Evolutionary conservation across 108 stramenopile genomes (phyloP).

Genomic region (Fragilariopsis cylindrus): DNA sequence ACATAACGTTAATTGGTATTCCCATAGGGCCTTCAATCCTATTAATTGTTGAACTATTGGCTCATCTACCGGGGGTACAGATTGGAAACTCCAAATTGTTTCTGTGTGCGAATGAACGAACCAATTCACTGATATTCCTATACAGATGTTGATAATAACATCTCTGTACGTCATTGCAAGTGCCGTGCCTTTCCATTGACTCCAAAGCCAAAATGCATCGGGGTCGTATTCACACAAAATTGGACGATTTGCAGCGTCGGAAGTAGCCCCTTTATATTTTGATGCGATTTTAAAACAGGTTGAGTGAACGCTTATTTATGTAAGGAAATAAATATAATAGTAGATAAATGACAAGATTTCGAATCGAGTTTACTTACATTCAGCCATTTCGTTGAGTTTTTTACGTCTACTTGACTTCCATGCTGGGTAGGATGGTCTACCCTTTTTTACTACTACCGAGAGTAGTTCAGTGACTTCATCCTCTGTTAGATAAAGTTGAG

Average conservation of each 20-base stretch:
- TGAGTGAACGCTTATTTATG: too few relatives aligned
- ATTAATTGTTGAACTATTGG: constrained; percentile 42
- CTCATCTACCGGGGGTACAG: constrained; percentile 46
- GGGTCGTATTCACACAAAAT: constrained; percentile 57
- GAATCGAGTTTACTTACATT: not conserved
- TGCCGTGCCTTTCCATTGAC: constrained; percentile 54
- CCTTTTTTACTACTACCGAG: constrained; percentile 7
- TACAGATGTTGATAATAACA: constrained; percentile 15
- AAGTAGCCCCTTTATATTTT: not conserved
- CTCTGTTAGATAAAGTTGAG: not conserved
- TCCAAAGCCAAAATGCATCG: constrained; percentile 56
- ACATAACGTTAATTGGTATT: constrained; percentile 54
- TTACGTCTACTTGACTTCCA: constrained; percentile 1
- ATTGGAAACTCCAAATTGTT: constrained; percentile 34
- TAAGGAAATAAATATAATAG: too few relatives aligned
- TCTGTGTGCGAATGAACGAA: constrained; percentile 29
- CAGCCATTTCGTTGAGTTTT: constrained; percentile 4
- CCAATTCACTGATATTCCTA: constrained; percentile 35
- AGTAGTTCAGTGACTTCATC: not conserved
- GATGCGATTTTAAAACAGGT: too few relatives aligned
- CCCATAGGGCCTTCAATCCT: constrained; percentile 53
- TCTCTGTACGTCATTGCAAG: constrained; percentile 33
- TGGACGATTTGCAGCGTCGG: constrained; percentile 39
- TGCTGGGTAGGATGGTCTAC: constrained; percentile 7
- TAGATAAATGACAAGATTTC: too few relatives aligned